These are phyloP conservation scores for Diaporthe velutina DNA, from an alignment of 2,329 filamentous ascomycete genomes.

Conservation along the genomic window DNA sequence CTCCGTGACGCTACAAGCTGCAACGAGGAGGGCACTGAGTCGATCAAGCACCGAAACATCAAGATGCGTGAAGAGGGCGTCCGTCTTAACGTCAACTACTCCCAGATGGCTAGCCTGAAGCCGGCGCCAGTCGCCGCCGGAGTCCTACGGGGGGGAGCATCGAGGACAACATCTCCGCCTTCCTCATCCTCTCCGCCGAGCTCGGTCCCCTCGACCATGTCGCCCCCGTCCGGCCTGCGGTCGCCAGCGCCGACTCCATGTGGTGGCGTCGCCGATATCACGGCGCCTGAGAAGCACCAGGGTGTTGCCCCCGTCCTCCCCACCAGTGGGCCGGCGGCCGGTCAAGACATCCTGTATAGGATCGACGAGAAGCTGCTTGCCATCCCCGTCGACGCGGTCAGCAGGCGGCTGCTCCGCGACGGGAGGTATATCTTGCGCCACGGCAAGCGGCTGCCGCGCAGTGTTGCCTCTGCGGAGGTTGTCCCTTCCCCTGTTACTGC, in stretches of 20 bases:
- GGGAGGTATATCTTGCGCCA: not conserved
- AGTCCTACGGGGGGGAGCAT: no score
- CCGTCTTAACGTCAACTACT: not conserved
- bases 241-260: not conserved
- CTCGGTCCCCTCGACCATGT: not conserved
- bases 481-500: not conserved
- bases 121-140: accelerated
- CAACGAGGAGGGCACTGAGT: not conserved
- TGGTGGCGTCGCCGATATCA: no score
- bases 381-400: constrained; percentile 5
- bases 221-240: not conserved
- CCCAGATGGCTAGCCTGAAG: not conserved
- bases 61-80: constrained; percentile 4
- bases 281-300: not conserved
- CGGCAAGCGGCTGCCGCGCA: not conserved
- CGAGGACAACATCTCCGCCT: not conserved
- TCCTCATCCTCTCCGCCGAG: not conserved
- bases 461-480: not conserved
- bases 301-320: not conserved
- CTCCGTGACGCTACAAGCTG: not conserved
- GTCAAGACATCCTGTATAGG: no score
- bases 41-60: not conserved
- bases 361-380: constrained; percentile 15
- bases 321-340: not conserved
- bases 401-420: not conserved